These are phyloP conservation scores for Boletus sensibilis DNA, from an alignment of 768 basidiomycete species.

Conservation along the genomic window DNA sequence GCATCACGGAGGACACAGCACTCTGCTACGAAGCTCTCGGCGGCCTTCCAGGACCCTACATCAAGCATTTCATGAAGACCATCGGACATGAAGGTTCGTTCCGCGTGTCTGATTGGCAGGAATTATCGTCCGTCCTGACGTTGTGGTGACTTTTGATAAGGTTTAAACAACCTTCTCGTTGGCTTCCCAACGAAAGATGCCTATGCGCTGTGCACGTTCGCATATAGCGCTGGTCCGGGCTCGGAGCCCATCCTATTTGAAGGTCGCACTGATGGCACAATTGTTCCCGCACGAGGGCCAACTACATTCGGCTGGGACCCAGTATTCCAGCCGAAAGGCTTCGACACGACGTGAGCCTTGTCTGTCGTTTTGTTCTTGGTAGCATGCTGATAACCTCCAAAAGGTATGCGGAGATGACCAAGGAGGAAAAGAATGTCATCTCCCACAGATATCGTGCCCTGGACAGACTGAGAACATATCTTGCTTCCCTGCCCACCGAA, in stretches of 20 bases:
- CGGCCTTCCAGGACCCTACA: conserved; percentile 95
- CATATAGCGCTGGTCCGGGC: conserved; percentile 84
- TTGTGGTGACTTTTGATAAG: conserved; percentile 31
- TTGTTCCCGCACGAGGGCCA: conserved; percentile 82
- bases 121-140: not conserved
- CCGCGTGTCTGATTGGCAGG: not conserved
- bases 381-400: not conserved
- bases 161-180: conserved; percentile 77
- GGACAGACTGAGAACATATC: conserved; percentile 49
- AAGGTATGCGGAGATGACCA: conserved; percentile 69
- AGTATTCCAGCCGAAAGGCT: conserved; percentile 74
- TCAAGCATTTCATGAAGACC: conserved; percentile 85
- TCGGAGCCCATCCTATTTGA: conserved; percentile 80
- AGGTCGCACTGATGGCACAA: conserved; percentile 84
- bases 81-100: conserved; percentile 79
- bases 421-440: conserved; percentile 59
- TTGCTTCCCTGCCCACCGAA: conserved; percentile 22
- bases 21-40: conserved; percentile 86
- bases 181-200: conserved; percentile 78
- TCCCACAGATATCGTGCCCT: conserved; percentile 67
- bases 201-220: conserved; percentile 93
- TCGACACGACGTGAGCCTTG: conserved; percentile 67
- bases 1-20: conserved; percentile 91
- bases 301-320: conserved; percentile 90
- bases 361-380: not conserved